phyloP scores from a whole-genome alignment of 2,329 filamentous ascomycete species.

The Penicillium concentricum region DNA sequence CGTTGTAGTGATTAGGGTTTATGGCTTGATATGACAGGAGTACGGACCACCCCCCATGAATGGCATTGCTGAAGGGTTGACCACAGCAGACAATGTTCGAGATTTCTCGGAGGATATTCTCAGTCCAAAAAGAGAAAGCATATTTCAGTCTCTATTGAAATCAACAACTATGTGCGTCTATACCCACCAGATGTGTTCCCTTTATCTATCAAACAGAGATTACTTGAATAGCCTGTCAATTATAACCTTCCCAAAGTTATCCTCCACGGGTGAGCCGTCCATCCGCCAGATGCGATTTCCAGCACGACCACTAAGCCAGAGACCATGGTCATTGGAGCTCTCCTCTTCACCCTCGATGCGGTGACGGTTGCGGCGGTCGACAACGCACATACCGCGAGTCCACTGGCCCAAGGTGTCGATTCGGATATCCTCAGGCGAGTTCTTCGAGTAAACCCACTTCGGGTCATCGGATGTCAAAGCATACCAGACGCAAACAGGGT shows the following conservation, averaged over 20 bases:
- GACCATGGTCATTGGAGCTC: conserved; percentile 67
- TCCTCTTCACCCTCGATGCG: conserved; percentile 51
- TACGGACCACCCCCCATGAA: neutral
- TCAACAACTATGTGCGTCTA: neutral
- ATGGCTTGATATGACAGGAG: conserved; percentile 3
- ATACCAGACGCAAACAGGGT: conserved; percentile 79
- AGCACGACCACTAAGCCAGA: conserved; percentile 71
- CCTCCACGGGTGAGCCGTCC: conserved; percentile 65
- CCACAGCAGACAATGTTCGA: neutral
- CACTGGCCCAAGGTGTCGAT: conserved; percentile 91
- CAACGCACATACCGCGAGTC: conserved; percentile 87
- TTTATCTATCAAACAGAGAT: neutral
- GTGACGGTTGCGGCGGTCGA: conserved; percentile 65
- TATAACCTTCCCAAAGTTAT: conserved; percentile 64
- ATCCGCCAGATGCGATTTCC: conserved; percentile 82
- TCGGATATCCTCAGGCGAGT: conserved; percentile 73
- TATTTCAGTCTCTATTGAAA: neutral
- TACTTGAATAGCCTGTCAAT: conserved; percentile 62
- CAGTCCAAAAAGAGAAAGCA: neutral
- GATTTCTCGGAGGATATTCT: neutral
- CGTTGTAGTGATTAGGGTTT: too few species aligned
- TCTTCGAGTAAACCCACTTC: conserved; percentile 46
- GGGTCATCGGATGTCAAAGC: conserved; percentile 55
- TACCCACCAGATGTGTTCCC: neutral
- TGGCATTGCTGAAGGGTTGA: neutral